These are phyloP conservation scores for Moesziomyces sp. DNA, from an alignment of 1,284 basidiomycete species.

Conservation along the genomic window DNA sequence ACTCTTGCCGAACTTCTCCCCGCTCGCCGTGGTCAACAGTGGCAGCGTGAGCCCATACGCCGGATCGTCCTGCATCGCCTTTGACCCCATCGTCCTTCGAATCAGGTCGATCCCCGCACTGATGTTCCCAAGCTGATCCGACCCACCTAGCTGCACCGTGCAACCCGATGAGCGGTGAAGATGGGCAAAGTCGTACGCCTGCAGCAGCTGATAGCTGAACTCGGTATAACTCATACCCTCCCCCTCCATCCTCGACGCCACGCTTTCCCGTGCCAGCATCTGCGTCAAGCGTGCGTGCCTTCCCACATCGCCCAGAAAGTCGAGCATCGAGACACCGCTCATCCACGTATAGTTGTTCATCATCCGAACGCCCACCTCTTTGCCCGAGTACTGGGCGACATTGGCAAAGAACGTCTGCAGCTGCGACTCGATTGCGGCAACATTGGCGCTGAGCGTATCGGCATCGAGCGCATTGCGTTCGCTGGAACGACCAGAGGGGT, in stretches of 20 bases:
- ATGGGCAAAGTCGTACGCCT: conserved; percentile 92
- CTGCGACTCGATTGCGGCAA: conserved; percentile 75
- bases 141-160: conserved; percentile 91
- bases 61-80: conserved; percentile 43
- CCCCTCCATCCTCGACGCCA: conserved; percentile 71
- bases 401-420: conserved; percentile 79
- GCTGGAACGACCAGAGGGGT: conserved; percentile 87
- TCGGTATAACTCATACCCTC: conserved; percentile 91
- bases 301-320: conserved; percentile 86
- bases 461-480: conserved; percentile 80
- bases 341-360: conserved; percentile 90
- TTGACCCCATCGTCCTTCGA: conserved; percentile 70
- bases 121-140: conserved; percentile 99
- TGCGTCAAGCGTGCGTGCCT: conserved; percentile 83
- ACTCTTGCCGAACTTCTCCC: conserved; percentile 97
- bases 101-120: conserved; percentile 90
- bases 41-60: conserved; percentile 92
- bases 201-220: conserved; percentile 95
- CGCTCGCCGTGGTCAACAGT: conserved; percentile 85
- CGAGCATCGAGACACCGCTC: conserved; percentile 77
- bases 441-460: conserved; percentile 77
- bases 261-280: conserved; percentile 92
- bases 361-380: conserved; percentile 28
- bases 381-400: conserved; percentile 71
- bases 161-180: conserved; percentile 77